Evolutionary conservation across 2,329 filamentous ascomycete genomes (phyloP).

Genomic region (Fusarium buxicola): DNA sequence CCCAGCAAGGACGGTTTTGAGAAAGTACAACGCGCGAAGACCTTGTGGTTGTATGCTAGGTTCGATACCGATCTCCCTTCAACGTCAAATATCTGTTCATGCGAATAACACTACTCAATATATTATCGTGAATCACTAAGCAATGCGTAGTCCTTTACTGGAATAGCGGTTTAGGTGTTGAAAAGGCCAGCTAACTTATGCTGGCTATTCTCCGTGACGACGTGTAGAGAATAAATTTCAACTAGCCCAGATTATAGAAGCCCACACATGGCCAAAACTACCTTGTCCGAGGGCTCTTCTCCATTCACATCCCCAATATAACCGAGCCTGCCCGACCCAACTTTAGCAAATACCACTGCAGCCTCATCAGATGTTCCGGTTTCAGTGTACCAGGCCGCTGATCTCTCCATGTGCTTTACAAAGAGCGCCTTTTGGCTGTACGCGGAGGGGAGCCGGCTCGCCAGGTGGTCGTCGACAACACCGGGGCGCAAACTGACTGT

Average conservation of each 20-base stretch:
- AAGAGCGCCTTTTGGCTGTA: slow-evolving; percentile 18
- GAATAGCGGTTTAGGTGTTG: too few species aligned
- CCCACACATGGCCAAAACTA: slow-evolving; percentile 23
- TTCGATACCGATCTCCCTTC: fast-evolving
- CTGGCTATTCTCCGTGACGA: too few species aligned
- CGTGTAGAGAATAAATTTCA: too few species aligned
- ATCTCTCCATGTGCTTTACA: neutral
- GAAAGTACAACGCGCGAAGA: neutral
- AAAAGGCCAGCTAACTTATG: too few species aligned
- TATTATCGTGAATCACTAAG: too few species aligned
- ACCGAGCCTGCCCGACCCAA: slow-evolving; percentile 16
- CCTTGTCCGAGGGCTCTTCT: neutral
- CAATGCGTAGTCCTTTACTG: too few species aligned
- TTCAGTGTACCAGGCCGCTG: slow-evolving; percentile 12
- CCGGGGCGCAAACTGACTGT: neutral
- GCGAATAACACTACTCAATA: too few species aligned
- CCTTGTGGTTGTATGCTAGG: neutral
- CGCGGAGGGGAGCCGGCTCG: neutral
- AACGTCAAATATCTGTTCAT: too few species aligned
- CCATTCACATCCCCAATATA: slow-evolving; percentile 26
- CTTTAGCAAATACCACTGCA: slow-evolving; percentile 13
- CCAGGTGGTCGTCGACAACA: neutral
- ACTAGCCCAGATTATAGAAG: slow-evolving; percentile 8
- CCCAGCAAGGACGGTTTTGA: fast-evolving
- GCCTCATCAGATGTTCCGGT: neutral